These are phyloP conservation scores for Cetraspora pellucida DNA, from an alignment of 192 early-diverging fungal species.

Conservation along the genomic window DNA sequence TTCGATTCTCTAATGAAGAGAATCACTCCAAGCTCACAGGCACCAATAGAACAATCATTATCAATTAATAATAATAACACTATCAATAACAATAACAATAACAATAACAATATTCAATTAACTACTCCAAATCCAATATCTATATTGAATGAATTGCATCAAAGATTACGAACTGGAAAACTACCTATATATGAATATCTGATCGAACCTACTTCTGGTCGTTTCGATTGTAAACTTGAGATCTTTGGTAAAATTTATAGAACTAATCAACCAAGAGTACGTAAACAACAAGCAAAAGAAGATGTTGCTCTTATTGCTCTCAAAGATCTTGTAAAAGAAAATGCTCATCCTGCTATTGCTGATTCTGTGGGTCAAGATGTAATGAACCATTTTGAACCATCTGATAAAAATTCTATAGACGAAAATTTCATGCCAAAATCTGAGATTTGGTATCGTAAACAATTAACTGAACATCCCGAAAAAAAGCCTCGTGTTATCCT, in stretches of 20 bases:
- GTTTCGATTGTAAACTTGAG: conserved; percentile 12
- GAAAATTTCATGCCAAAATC: neutral
- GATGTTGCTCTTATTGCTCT: conserved; percentile 5
- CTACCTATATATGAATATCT: conserved; percentile 2
- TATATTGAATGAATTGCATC: conserved; percentile 11
- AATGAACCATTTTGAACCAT: neutral
- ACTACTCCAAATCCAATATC: conserved; percentile 14
- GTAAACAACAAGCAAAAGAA: conserved; percentile 20
- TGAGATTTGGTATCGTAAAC: conserved; percentile 4
- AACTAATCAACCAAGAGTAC: neutral
- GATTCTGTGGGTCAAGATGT: neutral
- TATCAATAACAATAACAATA: neutral
- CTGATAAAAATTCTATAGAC: neutral
- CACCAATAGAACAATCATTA: neutral
- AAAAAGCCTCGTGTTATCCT: conserved; percentile 14
- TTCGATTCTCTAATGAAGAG: neutral
- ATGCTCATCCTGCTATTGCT: neutral
- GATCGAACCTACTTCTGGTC: neutral
- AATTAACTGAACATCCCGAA: neutral
- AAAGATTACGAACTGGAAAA: neutral
- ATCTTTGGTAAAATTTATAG: conserved; percentile 4
- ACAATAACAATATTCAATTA: neutral
- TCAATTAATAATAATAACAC: neutral
- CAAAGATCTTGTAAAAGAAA: neutral
- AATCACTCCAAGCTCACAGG: neutral